phyloP scores from a whole-genome alignment of 176 grass and related monocot genomes.

The Saccharum spontaneum region DNA sequence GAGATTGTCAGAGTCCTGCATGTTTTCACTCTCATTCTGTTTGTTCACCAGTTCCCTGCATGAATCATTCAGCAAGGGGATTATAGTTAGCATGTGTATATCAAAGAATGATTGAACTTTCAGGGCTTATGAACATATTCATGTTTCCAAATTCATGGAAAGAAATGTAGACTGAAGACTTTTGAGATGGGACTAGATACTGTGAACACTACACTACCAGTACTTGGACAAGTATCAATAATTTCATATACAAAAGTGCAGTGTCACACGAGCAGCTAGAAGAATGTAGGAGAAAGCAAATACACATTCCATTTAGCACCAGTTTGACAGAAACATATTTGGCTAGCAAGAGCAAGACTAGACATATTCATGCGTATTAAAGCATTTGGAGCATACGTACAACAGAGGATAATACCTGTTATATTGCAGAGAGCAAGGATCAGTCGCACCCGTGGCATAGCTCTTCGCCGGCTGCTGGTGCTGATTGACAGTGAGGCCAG shows the following conservation, averaged over 20 bases:
- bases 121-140: not conserved
- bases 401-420: constrained; percentile 41
- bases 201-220: not conserved
- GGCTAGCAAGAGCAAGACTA: not conserved
- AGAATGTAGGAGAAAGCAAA: not conserved
- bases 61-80: not conserved
- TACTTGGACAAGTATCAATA: no score
- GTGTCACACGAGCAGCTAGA: not conserved
- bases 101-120: not conserved
- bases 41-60: constrained; percentile 53
- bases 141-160: not conserved
- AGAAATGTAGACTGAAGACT: not conserved
- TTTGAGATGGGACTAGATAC: not conserved
- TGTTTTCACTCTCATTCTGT: constrained; percentile 49
- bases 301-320: no score
- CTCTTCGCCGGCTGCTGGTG: constrained; percentile 50
- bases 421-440: constrained; percentile 52
- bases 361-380: not conserved
- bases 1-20: constrained; percentile 49
- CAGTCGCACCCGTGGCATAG: constrained; percentile 23
- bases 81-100: constrained; percentile 11
- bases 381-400: not conserved
- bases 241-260: not conserved
- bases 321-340: not conserved
- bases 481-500: constrained; percentile 25